phyloP scores from a whole-genome alignment of 306 rosid genomes.

The peach (Prunus persica) region DNA sequence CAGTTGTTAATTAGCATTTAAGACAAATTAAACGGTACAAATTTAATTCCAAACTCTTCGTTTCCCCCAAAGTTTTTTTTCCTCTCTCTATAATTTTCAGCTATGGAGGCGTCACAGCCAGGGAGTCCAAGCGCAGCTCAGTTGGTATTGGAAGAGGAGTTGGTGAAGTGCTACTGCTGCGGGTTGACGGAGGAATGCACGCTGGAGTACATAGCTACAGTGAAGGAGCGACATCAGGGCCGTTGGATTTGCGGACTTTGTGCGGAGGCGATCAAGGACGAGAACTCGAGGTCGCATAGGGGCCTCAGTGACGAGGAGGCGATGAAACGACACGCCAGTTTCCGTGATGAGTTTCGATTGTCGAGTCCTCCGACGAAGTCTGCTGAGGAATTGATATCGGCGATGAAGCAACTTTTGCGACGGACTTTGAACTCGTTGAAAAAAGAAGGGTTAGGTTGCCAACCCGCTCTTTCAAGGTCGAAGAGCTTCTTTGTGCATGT shows the following conservation, averaged over 20 bases:
- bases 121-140: not conserved
- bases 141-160: conserved; percentile 25
- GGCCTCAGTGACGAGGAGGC: conserved; percentile 60
- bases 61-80: not conserved
- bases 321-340: conserved; percentile 45
- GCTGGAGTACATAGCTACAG: conserved; percentile 47
- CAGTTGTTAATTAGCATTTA: too few species aligned
- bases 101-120: not conserved
- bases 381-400: conserved; percentile 46
- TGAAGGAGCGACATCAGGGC: conserved; percentile 54
- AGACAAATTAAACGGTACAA: too few species aligned
- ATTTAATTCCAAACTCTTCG: not conserved
- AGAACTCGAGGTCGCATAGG: conserved; percentile 31
- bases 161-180: conserved; percentile 65
- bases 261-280: conserved; percentile 68
- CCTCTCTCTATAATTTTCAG: not conserved
- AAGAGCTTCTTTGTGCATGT: conserved; percentile 42
- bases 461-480: conserved; percentile 35
- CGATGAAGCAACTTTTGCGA: conserved; percentile 56
- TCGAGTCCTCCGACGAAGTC: conserved; percentile 49
- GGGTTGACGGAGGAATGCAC: conserved; percentile 81
- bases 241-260: conserved; percentile 88
- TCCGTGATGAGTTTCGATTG: conserved; percentile 44
- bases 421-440: conserved; percentile 52
- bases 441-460: not conserved